Percentiles rank a stretch among this genome's conserved stretches.
Evolutionary conservation across 2,329 filamentous ascomycete species (phyloP).

Genomic region (Lasiodiplodia hormozganensis): DNA sequence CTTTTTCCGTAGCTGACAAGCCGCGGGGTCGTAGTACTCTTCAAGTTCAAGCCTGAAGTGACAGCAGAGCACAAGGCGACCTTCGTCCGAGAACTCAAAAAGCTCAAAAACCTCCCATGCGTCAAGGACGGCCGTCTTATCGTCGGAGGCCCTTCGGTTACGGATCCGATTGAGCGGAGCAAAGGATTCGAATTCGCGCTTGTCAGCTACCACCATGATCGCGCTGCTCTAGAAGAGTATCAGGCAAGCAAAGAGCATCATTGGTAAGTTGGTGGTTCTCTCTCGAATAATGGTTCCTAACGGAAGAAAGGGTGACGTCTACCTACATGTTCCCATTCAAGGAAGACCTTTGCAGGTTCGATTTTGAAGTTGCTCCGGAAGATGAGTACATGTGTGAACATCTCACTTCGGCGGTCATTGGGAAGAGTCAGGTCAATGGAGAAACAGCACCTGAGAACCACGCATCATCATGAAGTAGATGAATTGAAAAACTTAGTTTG

Average conservation of each 20-base stretch:
- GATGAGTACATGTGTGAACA: constrained; percentile 40
- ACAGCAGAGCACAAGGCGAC: constrained; percentile 51
- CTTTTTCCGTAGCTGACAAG: background rate
- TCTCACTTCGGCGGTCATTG: background rate
- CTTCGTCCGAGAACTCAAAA: constrained; percentile 57
- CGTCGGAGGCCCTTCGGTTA: constrained; percentile 62
- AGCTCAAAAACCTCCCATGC: constrained; percentile 56
- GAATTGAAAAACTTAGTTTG: background rate
- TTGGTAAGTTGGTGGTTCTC: constrained; percentile 42
- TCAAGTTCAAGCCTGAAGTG: constrained; percentile 37
- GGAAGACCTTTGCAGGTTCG: constrained; percentile 61
- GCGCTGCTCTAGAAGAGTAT: constrained; percentile 57
- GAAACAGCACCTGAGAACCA: background rate
- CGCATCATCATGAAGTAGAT: background rate
- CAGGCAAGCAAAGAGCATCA: constrained; percentile 62
- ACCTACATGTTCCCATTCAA: constrained; percentile 61
- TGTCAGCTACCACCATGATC: constrained; percentile 59
- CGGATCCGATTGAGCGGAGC: constrained; percentile 59
- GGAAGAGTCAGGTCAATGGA: background rate
- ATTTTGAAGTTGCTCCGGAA: constrained; percentile 58
- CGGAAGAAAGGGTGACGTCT: constrained; percentile 55
- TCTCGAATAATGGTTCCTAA: background rate
- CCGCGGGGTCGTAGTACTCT: constrained; percentile 34
- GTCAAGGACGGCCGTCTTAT: constrained; percentile 58
- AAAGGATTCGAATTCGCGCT: constrained; percentile 61